These are phyloP conservation scores for Plasmodium malariae DNA, from an alignment of 169 alveolate genomes.

Conservation along the genomic window DNA sequence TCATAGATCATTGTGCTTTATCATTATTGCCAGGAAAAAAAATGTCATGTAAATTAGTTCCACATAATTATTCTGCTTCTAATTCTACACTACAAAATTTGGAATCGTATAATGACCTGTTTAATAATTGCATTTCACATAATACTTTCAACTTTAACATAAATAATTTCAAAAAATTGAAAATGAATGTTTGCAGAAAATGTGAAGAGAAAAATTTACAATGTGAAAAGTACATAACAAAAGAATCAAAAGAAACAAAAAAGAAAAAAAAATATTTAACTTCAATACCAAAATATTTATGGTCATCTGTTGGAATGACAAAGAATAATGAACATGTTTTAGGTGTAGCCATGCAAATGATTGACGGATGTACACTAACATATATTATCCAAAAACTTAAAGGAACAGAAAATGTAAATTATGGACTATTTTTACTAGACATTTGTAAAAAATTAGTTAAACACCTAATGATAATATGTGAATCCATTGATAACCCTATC, in stretches of 20 bases:
- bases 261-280: slow-evolving; percentile 14
- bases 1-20: not conserved
- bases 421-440: slow-evolving; percentile 77
- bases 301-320: slow-evolving; percentile 79
- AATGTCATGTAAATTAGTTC: not conserved
- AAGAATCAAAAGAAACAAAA: slow-evolving; percentile 6
- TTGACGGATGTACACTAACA: slow-evolving; percentile 81
- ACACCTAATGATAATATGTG: slow-evolving; percentile 73
- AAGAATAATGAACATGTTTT: slow-evolving; percentile 68
- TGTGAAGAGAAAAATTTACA: slow-evolving; percentile 23
- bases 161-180: slow-evolving; percentile 22
- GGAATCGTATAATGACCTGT: not conserved
- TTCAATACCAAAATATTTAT: slow-evolving; percentile 80
- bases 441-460: slow-evolving; percentile 79
- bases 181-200: slow-evolving; percentile 16
- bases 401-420: slow-evolving; percentile 54
- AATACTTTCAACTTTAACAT: slow-evolving; percentile 10
- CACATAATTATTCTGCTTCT: not conserved
- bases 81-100: not conserved
- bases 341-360: slow-evolving; percentile 85
- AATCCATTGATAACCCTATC: slow-evolving; percentile 74
- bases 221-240: slow-evolving; percentile 45
- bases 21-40: slow-evolving; percentile 3
- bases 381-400: slow-evolving; percentile 79
- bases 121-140: not conserved